Conservation (phyloP, 352 stramenopile species). For the Pythium rhizo-oryzae region DNA sequence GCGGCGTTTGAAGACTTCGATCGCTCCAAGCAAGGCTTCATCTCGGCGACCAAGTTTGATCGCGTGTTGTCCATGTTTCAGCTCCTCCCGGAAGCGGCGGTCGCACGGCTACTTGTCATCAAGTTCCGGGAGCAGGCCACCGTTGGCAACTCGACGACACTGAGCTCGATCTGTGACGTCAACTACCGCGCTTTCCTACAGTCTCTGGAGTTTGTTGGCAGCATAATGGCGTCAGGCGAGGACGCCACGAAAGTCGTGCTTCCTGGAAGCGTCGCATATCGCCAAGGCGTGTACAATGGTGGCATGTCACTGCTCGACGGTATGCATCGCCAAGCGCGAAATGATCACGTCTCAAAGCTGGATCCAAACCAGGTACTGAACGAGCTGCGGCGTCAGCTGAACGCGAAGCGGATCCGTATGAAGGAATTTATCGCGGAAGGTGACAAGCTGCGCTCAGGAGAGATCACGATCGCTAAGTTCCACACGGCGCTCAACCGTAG, state of each 20-base stretch:
- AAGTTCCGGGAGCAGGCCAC: slow-evolving; percentile 76
- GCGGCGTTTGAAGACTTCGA: slow-evolving; percentile 86
- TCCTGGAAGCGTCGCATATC: slow-evolving; percentile 61
- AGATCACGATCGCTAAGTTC: slow-evolving; percentile 86
- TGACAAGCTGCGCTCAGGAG: slow-evolving; percentile 76
- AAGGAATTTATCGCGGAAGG: slow-evolving; percentile 85
- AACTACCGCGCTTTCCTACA: slow-evolving; percentile 85
- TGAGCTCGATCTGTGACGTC: slow-evolving; percentile 80
- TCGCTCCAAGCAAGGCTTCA: slow-evolving; percentile 73
- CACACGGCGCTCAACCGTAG: slow-evolving; percentile 85
- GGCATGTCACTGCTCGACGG: slow-evolving; percentile 33
- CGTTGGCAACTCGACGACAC: slow-evolving; percentile 40
- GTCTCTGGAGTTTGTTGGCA: slow-evolving; percentile 54
- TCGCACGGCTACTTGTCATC: slow-evolving; percentile 58
- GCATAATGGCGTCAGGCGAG: slow-evolving; percentile 22
- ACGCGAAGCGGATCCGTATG: slow-evolving; percentile 67
- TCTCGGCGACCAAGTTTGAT: slow-evolving; percentile 80
- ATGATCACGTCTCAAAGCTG: slow-evolving; percentile 26
- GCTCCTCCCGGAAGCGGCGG: slow-evolving; percentile 47
- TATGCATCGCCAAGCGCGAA: slow-evolving; percentile 37
- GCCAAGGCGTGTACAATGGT: slow-evolving; percentile 54
- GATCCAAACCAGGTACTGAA: slow-evolving; percentile 53
- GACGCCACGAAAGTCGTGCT: slow-evolving; percentile 35
- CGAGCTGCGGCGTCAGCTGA: slow-evolving; percentile 66
- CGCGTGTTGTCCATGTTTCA: slow-evolving; percentile 82